Conservation (phyloP, 2,329 filamentous ascomycete genomes). For the Talaromyces sp. region DNA sequence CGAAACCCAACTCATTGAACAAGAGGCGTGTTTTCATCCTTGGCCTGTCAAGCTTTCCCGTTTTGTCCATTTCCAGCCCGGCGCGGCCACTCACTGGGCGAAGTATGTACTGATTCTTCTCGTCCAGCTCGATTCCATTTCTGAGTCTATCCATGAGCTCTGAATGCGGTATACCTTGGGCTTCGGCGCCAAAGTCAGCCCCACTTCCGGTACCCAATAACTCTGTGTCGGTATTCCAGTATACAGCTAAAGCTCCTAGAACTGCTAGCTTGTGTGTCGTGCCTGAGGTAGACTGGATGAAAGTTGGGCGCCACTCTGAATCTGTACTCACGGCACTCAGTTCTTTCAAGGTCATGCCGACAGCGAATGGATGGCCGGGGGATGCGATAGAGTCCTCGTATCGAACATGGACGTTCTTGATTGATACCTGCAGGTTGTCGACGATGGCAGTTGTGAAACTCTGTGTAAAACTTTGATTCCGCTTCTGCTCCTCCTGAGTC, state of each 20-base stretch:
- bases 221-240: conserved; percentile 94
- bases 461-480: conserved; percentile 95
- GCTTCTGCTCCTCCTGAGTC: conserved; percentile 91
- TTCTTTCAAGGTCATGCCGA: conserved; percentile 88
- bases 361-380: conserved; percentile 88
- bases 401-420: conserved; percentile 97
- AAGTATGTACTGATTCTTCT: conserved; percentile 87
- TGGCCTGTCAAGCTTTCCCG: conserved; percentile 70
- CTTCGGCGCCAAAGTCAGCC: conserved; percentile 54
- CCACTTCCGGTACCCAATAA: conserved; percentile 80
- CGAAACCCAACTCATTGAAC: conserved; percentile 95
- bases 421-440: conserved; percentile 93
- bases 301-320: conserved; percentile 89
- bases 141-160: conserved; percentile 75
- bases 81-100: conserved; percentile 94
- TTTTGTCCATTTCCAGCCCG: conserved; percentile 93
- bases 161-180: conserved; percentile 62
- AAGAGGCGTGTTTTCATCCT: conserved; percentile 87
- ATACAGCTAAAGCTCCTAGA: conserved; percentile 82
- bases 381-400: conserved; percentile 97
- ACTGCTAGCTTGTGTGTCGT: conserved; percentile 93
- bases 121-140: conserved; percentile 70
- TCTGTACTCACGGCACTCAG: conserved; percentile 97
- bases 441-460: conserved; percentile 94
- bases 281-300: conserved; percentile 79